Evolutionary conservation across 2,329 filamentous ascomycete species (phyloP).

Genomic region (Fusarium ambrosium): DNA sequence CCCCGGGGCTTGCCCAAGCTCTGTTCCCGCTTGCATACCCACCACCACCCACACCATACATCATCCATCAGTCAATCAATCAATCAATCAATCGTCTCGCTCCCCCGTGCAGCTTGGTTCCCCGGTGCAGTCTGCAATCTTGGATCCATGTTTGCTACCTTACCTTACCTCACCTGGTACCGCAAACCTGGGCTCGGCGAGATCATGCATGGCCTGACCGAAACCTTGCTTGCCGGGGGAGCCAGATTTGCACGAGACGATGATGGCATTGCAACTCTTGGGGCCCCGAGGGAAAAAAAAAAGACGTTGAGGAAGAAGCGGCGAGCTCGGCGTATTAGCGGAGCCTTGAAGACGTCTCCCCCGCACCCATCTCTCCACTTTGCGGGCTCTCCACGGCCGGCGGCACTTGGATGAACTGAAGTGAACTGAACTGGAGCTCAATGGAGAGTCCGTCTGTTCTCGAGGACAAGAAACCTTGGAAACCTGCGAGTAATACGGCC

Average conservation of each 20-base stretch:
- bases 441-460: not conserved
- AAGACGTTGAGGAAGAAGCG: conserved; percentile 33
- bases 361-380: conserved; percentile 43
- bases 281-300: conserved; percentile 16
- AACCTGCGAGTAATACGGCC: not conserved
- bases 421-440: conserved; percentile 5
- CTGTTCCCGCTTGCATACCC: conserved; percentile 18
- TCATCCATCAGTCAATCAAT: not conserved
- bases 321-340: conserved; percentile 48
- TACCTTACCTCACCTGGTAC: conserved; percentile 33
- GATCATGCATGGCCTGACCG: conserved; percentile 41
- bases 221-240: conserved; percentile 31
- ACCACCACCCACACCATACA: conserved; percentile 31
- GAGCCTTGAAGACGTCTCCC: conserved; percentile 43
- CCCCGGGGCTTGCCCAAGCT: conserved; percentile 18
- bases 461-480: not conserved
- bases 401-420: conserved; percentile 29
- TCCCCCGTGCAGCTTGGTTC: conserved; percentile 26
- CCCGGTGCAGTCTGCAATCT: conserved; percentile 18
- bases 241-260: conserved; percentile 8
- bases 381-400: conserved; percentile 41
- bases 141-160: conserved; percentile 23
- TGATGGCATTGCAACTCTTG: conserved; percentile 30
- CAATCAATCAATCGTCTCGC: conserved; percentile 7
- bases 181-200: conserved; percentile 38